phyloP scores from a whole-genome alignment of 1,284 basidiomycete species.

The Sanghuangporus weigelae region DNA sequence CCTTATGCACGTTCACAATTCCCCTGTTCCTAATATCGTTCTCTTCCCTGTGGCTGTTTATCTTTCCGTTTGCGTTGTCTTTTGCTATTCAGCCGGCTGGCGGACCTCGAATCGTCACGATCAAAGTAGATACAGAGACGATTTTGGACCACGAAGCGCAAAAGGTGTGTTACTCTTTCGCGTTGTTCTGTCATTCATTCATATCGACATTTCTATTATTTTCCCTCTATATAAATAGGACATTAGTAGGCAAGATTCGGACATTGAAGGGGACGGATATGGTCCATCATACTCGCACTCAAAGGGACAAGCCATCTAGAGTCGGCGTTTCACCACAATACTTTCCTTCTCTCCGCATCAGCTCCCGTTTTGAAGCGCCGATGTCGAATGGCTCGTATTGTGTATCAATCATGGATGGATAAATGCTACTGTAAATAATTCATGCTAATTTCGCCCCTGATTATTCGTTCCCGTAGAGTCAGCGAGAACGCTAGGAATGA shows the following conservation, averaged over 20 bases:
- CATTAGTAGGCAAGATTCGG: background rate
- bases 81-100: background rate
- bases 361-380: no score
- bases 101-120: background rate
- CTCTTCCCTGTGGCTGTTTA: background rate
- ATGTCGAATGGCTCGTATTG: no score
- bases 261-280: background rate
- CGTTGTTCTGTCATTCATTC: background rate
- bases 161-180: background rate
- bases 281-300: background rate
- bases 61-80: background rate
- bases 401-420: no score
- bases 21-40: background rate
- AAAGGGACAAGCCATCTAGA: background rate
- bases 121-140: slow-evolving; percentile 15
- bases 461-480: no score
- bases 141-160: background rate
- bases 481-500: no score
- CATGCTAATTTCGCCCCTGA: no score
- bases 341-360: background rate
- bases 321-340: background rate
- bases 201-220: background rate
- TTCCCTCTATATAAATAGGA: background rate
- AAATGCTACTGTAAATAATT: no score
- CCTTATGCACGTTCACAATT: background rate